Base-by-base conservation (phyloP, 2,329 filamentous ascomycete species). In the Teratosphaeriaceae sp. region DNA sequence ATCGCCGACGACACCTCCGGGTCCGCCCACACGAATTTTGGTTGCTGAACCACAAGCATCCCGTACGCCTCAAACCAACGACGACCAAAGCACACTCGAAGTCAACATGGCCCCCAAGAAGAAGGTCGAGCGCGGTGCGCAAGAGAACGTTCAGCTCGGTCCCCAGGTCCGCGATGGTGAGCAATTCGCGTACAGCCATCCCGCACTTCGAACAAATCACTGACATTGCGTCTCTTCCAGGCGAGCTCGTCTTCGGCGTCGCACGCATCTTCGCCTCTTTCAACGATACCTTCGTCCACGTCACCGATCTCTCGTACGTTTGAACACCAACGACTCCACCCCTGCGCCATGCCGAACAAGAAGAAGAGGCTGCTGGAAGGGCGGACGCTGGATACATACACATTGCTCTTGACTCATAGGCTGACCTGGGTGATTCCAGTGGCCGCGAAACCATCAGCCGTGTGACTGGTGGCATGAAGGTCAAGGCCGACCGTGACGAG, bases 391-490 rank as follows among this genome's bases (percentile, higher is more conserved):
- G 3, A 42, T 42, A 40, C 26, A 40, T 33, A 42, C 23, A 51
- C 30, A 65, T 46, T 39, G 36, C 48, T 36, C 34, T 48, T 49
- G 56, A 52, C 52, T 66, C 59, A 69, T 55, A 75, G 73, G 74
- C 79, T 83, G 74, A 84, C 75, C 70, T 79, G 75, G 75, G 74
- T 80, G 75, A 79, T 80, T 29, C 71, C 78, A 94, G 87, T 76
- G 92, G 92, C 77, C 92, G 92, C 76, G 92, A 98, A 85, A 98
- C 94, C 76, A 96, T 98, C 79, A 87, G 82, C 82, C 89, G 92
- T 87, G 90, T 98, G 62, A 98, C 94, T 65, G 92, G 94, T 78
- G 94, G 94, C 70, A 98, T 98, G 92, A 98, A 98, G 82, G 92
- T 98, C 82, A 98, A 98, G 85, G 89, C 89, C 74, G 89, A 98